Base-by-base conservation (phyloP, 2,329 filamentous ascomycete genomes). In the Trichoderma hamatum region DNA sequence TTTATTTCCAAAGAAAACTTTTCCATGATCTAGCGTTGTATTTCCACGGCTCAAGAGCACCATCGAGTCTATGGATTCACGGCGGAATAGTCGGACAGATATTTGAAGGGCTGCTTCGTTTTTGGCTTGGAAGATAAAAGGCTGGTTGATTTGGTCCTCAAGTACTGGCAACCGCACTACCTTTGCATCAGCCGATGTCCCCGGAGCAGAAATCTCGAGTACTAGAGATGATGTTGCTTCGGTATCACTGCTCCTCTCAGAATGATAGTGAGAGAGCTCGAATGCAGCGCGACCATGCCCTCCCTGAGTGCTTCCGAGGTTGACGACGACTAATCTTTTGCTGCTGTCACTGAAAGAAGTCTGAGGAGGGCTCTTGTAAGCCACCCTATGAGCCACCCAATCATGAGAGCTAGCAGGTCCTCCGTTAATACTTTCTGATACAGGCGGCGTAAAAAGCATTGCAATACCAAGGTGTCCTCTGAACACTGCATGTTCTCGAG, bases 401-500 rank as follows among this genome's bases (percentile, higher is more conserved):
- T n/a, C 13, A 10, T 5, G 10, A 49, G 46, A 49, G 19, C 3
- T 9, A 11, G 46, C 46, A 24, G 46, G 43, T 5, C 34, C 28
- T 28, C 43, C 13, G 9, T 39, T 43, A 14, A 5, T 19, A 36
- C 3, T 43, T 14, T n/a, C 39, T 24, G 39, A 11, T 5, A 19
- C 26, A 32, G 43, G 14, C 3, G 63, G 19, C 24, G 66, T 5
- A 16, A 72, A 65, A 6, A 74, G 66, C 16, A 70, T 71, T 32
- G 75, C 76, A 5, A 79, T 69, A 13, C 67, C 66, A 3, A 78
- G 70, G 66, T 79, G 76, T 9, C 79, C 79, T 62, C 75, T 21
- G 75, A 77, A 78, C 3, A 74, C 75, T 3, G 78, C 78, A 63
- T 78, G 73, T 51, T 80, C 78, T 69, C 75, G 74, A 5, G 79